phyloP scores from a whole-genome alignment of 371 early-diverging fungal species.

The Mucor indicus region DNA sequence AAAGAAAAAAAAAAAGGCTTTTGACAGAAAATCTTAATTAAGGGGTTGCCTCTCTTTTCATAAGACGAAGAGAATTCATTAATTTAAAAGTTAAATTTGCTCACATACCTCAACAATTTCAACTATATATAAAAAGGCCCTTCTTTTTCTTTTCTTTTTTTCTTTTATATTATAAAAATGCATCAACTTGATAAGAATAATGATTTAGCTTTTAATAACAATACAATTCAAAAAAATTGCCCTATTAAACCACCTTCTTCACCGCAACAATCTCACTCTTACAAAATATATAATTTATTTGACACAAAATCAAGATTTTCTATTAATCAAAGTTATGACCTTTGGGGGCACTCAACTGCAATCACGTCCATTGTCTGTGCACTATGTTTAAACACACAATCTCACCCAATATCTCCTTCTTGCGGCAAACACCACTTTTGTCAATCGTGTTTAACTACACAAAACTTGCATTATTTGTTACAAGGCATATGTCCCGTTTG shows the following conservation, averaged over 20 bases:
- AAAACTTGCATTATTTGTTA: conserved; percentile 1
- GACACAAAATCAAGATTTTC: conserved; percentile 3
- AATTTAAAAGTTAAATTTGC: too few relatives aligned
- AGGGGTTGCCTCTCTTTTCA: too few relatives aligned
- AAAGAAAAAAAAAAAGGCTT: too few relatives aligned
- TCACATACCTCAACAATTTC: too few relatives aligned
- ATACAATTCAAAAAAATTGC: conserved; percentile 2
- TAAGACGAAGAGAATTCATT: too few relatives aligned
- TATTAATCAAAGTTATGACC: too few relatives aligned
- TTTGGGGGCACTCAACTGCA: conserved; percentile 5
- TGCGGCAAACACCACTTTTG: conserved; percentile 21
- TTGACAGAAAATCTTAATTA: too few relatives aligned
- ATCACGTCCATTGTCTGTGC: conserved; percentile 3
- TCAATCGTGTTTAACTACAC: conserved; percentile 9
- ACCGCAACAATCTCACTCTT: neutral
- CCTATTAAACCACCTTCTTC: conserved; percentile 11
- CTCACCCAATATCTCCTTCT: neutral
- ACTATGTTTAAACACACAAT: neutral
- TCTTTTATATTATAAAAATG: too few relatives aligned
- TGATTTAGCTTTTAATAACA: too few relatives aligned
- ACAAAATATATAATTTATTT: neutral
- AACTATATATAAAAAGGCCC: too few relatives aligned
- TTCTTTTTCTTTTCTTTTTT: too few relatives aligned
- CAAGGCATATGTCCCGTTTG: conserved; percentile 22
- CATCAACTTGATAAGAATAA: too few relatives aligned